A percentile compares a stretch with the other conserved stretches of the same genome.
These are phyloP conservation scores for Globisporangium radiosum DNA, from an alignment of 352 stramenopile species.

Conservation along the genomic window DNA sequence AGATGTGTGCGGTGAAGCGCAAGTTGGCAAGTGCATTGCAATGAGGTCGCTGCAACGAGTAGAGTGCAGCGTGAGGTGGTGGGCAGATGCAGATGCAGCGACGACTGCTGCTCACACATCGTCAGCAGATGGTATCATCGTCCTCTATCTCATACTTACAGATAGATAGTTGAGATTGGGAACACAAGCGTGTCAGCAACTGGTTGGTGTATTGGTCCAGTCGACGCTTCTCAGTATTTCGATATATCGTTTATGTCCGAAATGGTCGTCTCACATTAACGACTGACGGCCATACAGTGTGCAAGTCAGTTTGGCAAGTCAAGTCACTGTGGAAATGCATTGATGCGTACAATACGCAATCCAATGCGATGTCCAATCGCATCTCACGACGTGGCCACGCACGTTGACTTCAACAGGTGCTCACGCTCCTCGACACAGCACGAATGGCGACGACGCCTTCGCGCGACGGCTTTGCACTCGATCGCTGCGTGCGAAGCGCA, in stretches of 20 bases:
- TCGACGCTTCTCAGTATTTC: neutral
- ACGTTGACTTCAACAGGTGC: neutral
- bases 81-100: too few relatives aligned
- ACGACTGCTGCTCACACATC: too few relatives aligned
- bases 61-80: neutral
- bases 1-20: neutral
- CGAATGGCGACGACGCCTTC: neutral
- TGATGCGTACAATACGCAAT: neutral
- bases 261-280: neutral
- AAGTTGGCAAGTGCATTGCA: slow-evolving; percentile 2
- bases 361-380: neutral
- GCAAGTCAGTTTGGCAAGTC: neutral
- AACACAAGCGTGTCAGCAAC: neutral
- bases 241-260: neutral
- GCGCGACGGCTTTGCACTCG: too few relatives aligned
- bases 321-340: neutral
- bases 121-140: neutral
- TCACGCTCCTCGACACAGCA: neutral
- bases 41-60: neutral
- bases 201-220: neutral
- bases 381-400: neutral
- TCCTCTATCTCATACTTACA: neutral
- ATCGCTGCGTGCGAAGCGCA: neutral
- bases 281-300: neutral
- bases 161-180: neutral